phyloP scores from a whole-genome alignment of 768 basidiomycete species.

The Sporobolomyces roseus region DNA sequence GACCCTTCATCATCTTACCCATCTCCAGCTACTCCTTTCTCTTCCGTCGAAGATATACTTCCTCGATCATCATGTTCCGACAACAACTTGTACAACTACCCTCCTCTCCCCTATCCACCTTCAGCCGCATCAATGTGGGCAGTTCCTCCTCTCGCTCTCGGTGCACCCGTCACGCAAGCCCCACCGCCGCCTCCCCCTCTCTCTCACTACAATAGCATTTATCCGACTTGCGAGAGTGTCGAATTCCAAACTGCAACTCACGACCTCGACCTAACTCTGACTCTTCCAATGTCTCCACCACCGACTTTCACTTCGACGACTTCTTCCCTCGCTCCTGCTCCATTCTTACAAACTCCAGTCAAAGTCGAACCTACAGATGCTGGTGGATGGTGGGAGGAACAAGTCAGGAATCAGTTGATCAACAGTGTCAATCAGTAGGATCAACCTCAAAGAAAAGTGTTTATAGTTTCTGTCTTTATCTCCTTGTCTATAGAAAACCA shows the following conservation, averaged over 20 bases:
- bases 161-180: not conserved
- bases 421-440: no score
- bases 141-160: slow-evolving; percentile 14
- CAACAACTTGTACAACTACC: slow-evolving; percentile 6
- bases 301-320: not conserved
- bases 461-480: no score
- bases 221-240: slow-evolving; percentile 4
- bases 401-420: no score
- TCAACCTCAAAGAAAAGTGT: no score
- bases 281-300: slow-evolving; percentile 15
- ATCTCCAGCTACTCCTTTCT: slow-evolving; percentile 9
- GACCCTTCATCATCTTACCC: slow-evolving; percentile 21
- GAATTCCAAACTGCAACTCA: not conserved
- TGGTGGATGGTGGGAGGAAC: not conserved
- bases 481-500: no score
- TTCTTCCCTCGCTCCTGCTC: no score
- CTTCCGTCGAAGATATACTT: not conserved
- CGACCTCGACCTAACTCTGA: slow-evolving; percentile 15
- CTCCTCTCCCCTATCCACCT: slow-evolving; percentile 18
- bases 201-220: no score
- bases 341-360: no score
- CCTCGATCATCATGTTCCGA: no score
- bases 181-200: not conserved
- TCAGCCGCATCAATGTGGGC: not conserved
- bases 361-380: not conserved